These are phyloP conservation scores for Neofusicoccum sp. DNA, from an alignment of 2,329 filamentous ascomycete species.

Conservation along the genomic window DNA sequence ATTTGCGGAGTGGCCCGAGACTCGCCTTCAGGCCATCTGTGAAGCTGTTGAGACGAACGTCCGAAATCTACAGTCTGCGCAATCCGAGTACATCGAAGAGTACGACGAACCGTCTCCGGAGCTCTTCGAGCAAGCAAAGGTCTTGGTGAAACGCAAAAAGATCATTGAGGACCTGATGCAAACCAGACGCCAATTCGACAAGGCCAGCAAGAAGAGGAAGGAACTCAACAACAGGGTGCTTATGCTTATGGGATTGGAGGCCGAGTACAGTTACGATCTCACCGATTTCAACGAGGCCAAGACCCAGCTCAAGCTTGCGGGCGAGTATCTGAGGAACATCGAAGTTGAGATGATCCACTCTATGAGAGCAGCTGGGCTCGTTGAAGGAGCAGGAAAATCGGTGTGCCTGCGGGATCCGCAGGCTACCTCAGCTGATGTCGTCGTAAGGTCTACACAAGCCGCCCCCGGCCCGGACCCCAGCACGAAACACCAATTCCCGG, in stretches of 20 bases:
- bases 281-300: constrained; percentile 27
- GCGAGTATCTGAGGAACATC: constrained; percentile 28
- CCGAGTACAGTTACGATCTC: constrained; percentile 4
- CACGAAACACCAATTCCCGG: background rate
- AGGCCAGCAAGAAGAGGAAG: background rate
- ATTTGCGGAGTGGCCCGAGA: background rate
- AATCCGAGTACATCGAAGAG: constrained; percentile 5
- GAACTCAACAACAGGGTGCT: constrained; percentile 2
- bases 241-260: background rate
- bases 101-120: background rate
- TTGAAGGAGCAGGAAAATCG: constrained; percentile 21
- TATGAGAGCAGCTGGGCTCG: constrained; percentile 29
- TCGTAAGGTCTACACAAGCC: constrained; percentile 1
- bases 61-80: background rate
- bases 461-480: background rate
- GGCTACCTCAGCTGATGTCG: background rate
- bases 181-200: background rate
- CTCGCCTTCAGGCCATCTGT: background rate
- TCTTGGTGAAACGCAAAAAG: background rate
- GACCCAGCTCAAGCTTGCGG: constrained; percentile 28
- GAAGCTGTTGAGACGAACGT: background rate
- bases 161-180: background rate
- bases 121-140: background rate
- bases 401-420: background rate
- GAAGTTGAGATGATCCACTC: constrained; percentile 31